Base-by-base conservation (phyloP, 2,329 filamentous ascomycete genomes). In the Elsinoe ampelina region DNA sequence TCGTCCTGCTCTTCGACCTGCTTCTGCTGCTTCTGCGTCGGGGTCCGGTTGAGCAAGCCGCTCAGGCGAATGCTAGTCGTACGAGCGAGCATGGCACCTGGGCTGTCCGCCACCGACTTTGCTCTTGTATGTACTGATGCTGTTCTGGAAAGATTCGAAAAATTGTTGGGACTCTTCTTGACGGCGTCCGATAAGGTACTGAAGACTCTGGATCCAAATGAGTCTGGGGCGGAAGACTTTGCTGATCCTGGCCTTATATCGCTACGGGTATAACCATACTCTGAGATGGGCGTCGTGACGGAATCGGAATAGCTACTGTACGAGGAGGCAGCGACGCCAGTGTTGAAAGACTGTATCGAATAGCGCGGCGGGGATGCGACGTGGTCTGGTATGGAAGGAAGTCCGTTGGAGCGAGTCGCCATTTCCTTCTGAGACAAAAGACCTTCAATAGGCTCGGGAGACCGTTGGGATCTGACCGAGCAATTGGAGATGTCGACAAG, bases 201-300 rank as follows among this genome's bases (percentile, higher is more conserved):
- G 39, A 61, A 51, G 38, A 61, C 48, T 15, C 57, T 50, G 12
- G 52, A 58, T 15, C 59, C 59, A 55, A 61, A 58, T 26, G 58
- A 47, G n/a, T 56, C 54, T 26, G 39, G 38, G 19, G 39, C 20
- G 7, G 22, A 20, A 45, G 54, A 3, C 42, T 56, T 56, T 52
- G n/a, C 34, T 12, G n/a, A n/a, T n/a, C 30, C 42, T 7, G 54
- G 30, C 11, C 38, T 36, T 56, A 56, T 47, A 47, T 56, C 34
- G 30, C 41, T 56, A 39, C 54, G 48, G 34, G 22, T 30, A 38
- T 56, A 56, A 56, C 54, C 54, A 56, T 56, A 26, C 54, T 56
- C 54, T 48, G 54, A 19, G 41, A 56, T 56, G 39, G 54, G 54
- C 48, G 47, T 20, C 10, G 38, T 34, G n/a, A 55, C 32, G 11